Percentiles rank a stretch among this genome's conserved stretches.
Evolutionary conservation across 495 filamentous ascomycete species (phyloP).

Genomic region (Aspergillus cristatus): DNA sequence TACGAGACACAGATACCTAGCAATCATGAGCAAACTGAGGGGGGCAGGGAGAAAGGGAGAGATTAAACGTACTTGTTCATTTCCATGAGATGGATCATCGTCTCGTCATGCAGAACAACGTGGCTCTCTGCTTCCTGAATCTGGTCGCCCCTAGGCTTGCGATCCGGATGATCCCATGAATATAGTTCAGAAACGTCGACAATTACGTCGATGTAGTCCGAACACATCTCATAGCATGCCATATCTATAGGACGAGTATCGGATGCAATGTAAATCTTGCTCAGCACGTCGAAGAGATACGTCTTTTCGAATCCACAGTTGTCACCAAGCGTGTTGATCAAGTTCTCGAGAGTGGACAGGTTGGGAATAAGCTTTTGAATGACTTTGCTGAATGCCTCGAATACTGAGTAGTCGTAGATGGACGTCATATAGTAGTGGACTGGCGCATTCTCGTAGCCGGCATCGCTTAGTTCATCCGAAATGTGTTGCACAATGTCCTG

Average conservation of each 20-base stretch:
- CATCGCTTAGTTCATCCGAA: conserved; percentile 88
- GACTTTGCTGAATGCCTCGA: conserved; percentile 95
- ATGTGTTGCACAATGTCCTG: conserved; percentile 94
- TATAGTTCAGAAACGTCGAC: conserved; percentile 95
- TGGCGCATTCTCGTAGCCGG: conserved; percentile 82
- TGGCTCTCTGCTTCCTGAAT: conserved; percentile 71
- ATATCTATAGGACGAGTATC: conserved; percentile 89
- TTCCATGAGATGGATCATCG: conserved; percentile 77
- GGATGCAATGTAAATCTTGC: conserved; percentile 97
- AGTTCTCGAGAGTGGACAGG: conserved; percentile 78
- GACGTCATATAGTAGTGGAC: conserved; percentile 90
- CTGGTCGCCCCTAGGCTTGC: conserved; percentile 50
- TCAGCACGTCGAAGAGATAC: conserved; percentile 91
- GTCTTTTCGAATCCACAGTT: conserved; percentile 95
- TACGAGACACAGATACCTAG: conserved; percentile 59
- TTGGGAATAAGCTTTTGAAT: conserved; percentile 96
- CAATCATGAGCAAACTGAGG: conserved; percentile 4
- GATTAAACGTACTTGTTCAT: conserved; percentile 79
- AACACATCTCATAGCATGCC: conserved; percentile 92
- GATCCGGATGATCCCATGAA: conserved; percentile 58
- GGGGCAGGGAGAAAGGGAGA: background rate
- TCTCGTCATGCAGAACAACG: conserved; percentile 69
- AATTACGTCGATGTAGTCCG: conserved; percentile 94
- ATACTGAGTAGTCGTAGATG: conserved; percentile 97
- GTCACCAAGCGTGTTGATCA: conserved; percentile 80